Conservation (phyloP, 2,329 filamentous ascomycete genomes). For the Periconia digitata region DNA sequence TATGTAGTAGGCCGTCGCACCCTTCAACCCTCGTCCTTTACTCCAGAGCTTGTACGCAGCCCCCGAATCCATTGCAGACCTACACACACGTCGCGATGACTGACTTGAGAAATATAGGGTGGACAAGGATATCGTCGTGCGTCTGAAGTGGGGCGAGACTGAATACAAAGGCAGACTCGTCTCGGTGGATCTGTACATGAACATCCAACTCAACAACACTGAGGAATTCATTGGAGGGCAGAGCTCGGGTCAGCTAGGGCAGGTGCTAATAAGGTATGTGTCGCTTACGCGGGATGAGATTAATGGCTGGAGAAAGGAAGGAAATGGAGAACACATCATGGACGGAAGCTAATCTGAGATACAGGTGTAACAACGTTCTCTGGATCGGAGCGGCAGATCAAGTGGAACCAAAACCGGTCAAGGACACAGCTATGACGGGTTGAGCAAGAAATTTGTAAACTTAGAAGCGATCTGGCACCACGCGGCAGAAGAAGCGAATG, state of each 20-base stretch:
- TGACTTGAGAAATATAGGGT: slow-evolving; percentile 60
- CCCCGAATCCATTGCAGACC: not conserved
- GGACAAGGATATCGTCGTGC: slow-evolving; percentile 86
- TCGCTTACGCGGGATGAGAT: too few relatives aligned
- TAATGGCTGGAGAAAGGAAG: not conserved
- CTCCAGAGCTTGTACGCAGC: slow-evolving; percentile 80
- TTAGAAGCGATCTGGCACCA: not conserved
- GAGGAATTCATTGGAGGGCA: slow-evolving; percentile 92
- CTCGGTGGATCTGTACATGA: slow-evolving; percentile 98
- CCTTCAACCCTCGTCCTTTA: slow-evolving; percentile 95
- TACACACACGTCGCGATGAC: not conserved
- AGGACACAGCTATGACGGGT: slow-evolving; percentile 45
- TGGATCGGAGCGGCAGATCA: slow-evolving; percentile 71
- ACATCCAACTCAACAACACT: slow-evolving; percentile 86
- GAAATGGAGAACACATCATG: too few relatives aligned
- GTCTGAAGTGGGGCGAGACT: slow-evolving; percentile 96
- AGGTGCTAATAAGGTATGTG: slow-evolving; percentile 81
- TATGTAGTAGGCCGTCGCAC: slow-evolving; percentile 59
- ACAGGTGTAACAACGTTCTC: slow-evolving; percentile 93
- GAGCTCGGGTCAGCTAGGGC: slow-evolving; percentile 79
- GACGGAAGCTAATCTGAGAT: slow-evolving; percentile 4
- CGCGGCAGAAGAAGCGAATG: not conserved
- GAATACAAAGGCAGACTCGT: slow-evolving; percentile 95
- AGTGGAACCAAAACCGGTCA: slow-evolving; percentile 43
- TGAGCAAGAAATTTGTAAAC: slow-evolving; percentile 23